phyloP scores from a whole-genome alignment of 2,329 filamentous ascomycete species.

The Lecanicillium sp. region DNA sequence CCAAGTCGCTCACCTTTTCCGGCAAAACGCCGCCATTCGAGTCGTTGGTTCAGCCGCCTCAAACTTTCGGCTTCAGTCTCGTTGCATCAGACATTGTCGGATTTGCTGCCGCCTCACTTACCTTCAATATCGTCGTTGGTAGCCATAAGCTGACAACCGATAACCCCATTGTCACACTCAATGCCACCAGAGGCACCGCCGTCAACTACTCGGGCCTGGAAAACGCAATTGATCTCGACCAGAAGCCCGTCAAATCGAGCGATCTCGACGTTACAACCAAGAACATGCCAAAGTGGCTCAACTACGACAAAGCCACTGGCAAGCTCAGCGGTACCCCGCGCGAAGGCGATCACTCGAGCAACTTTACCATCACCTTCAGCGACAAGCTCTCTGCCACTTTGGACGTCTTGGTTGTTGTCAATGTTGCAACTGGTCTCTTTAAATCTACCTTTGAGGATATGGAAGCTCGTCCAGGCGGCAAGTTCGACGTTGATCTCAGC shows the following conservation, averaged over 20 bases:
- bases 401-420: slow-evolving; percentile 43
- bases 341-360: slow-evolving; percentile 49
- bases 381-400: slow-evolving; percentile 56
- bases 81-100: slow-evolving; percentile 76
- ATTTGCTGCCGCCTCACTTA: slow-evolving; percentile 60
- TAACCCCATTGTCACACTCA: slow-evolving; percentile 49
- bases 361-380: slow-evolving; percentile 55
- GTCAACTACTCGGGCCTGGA: slow-evolving; percentile 49
- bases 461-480: slow-evolving; percentile 33
- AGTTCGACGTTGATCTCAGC: slow-evolving; percentile 37
- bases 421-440: slow-evolving; percentile 35
- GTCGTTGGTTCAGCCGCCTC: slow-evolving; percentile 59
- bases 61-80: slow-evolving; percentile 65
- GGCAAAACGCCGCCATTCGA: slow-evolving; percentile 63
- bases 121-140: slow-evolving; percentile 68
- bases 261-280: slow-evolving; percentile 48
- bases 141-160: slow-evolving; percentile 63
- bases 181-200: slow-evolving; percentile 46
- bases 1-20: slow-evolving; percentile 56
- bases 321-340: slow-evolving; percentile 60
- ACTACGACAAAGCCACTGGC: slow-evolving; percentile 56
- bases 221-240: slow-evolving; percentile 52
- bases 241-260: slow-evolving; percentile 38
- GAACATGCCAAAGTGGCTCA: slow-evolving; percentile 62
- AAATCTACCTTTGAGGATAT: slow-evolving; percentile 34